Percentiles rank a stretch among this genome's conserved stretches.
These are phyloP conservation scores for Coleophoma cylindrospora DNA, from an alignment of 2,329 filamentous ascomycete genomes.

Conservation along the genomic window DNA sequence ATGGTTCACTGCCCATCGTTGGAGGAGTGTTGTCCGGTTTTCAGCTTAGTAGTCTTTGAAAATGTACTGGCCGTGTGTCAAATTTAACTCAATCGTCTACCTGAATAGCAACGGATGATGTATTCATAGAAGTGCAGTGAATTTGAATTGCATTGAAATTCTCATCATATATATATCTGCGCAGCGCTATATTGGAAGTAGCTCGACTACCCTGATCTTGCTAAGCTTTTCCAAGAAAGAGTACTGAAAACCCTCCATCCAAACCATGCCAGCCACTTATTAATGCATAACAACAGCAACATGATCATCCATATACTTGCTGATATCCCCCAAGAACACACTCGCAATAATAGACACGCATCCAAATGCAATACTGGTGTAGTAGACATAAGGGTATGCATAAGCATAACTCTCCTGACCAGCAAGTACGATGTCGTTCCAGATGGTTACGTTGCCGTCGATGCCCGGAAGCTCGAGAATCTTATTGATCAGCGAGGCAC, in stretches of 20 bases:
- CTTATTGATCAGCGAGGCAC: slow-evolving; percentile 42
- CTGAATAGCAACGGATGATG: no score
- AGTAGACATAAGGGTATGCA: slow-evolving; percentile 57
- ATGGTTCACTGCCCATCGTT: no score
- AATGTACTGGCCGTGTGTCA: no score
- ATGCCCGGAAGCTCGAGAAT: slow-evolving; percentile 47
- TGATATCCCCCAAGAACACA: slow-evolving; percentile 54
- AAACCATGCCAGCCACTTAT: neutral
- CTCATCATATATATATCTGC: no score
- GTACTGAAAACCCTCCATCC: neutral
- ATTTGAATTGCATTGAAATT: no score
- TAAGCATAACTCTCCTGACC: slow-evolving; percentile 52
- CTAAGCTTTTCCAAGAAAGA: no score
- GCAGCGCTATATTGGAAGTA: no score
- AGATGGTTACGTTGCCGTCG: slow-evolving; percentile 41
- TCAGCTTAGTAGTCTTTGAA: no score
- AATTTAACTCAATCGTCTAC: no score
- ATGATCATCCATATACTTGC: slow-evolving; percentile 52
- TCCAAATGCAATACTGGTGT: slow-evolving; percentile 58
- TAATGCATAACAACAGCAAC: slow-evolving; percentile 40
- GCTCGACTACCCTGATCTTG: no score
- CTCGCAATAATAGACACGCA: slow-evolving; percentile 49
- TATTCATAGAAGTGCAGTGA: no score
- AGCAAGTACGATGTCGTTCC: slow-evolving; percentile 46
- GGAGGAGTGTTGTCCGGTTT: no score